A percentile compares a stretch with the other conserved stretches of the same genome.
Conservation (phyloP, 106 monocot species). For the Triglochin maritima region DNA sequence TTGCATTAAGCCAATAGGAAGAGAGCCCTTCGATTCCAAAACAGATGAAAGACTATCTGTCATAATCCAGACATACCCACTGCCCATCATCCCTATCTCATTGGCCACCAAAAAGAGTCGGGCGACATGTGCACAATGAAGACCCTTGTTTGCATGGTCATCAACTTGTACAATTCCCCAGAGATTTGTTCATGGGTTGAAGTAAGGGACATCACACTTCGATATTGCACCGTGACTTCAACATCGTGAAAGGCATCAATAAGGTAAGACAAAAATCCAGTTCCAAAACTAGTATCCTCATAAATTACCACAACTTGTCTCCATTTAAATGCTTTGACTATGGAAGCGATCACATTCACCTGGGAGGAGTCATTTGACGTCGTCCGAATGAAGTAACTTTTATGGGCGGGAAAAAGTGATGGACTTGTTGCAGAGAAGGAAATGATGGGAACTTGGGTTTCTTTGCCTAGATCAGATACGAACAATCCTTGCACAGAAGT, state of each 20-base stretch:
- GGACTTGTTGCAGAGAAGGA: conserved; percentile 22
- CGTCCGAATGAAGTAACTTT: conserved; percentile 12
- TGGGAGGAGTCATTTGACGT: conserved; percentile 2
- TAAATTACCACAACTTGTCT: conserved; percentile 12
- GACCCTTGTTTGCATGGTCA: conserved; percentile 8
- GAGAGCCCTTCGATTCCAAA: no score
- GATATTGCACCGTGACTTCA: conserved; percentile 9
- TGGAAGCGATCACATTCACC: conserved; percentile 9
- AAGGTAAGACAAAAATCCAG: conserved; percentile 15
- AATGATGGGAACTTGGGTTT: conserved; percentile 11
- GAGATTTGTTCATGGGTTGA: conserved; percentile 3
- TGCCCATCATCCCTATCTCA: no score
- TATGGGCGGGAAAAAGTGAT: conserved; percentile 2
- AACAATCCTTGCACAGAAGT: conserved; percentile 5
- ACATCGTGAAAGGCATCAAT: conserved; percentile 3
- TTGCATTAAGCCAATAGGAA: no score
- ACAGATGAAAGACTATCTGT: no score
- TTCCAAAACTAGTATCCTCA: conserved; percentile 20
- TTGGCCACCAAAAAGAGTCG: no score
- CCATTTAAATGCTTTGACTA: conserved; percentile 14
- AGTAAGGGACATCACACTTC: conserved; percentile 1
- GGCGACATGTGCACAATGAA: no score
- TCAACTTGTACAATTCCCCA: not conserved
- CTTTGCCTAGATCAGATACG: conserved; percentile 6
- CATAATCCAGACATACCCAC: no score